phyloP scores from a whole-genome alignment of 148 eudicot species.

The Rhododendron kiyosumense region DNA sequence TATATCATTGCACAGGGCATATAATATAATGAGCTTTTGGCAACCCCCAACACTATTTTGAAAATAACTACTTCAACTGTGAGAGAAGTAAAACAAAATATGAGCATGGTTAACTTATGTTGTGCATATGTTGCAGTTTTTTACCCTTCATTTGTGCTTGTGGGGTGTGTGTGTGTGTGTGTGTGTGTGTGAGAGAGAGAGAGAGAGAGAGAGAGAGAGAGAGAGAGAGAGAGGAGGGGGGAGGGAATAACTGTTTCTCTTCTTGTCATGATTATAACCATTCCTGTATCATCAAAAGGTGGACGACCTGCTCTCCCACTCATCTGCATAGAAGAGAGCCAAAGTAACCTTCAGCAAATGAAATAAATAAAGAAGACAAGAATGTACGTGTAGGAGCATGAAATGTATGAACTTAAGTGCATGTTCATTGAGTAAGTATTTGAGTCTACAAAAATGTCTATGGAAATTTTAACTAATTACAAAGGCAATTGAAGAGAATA shows the following conservation, averaged over 20 bases:
- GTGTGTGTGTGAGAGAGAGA: neutral
- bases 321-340: constrained; percentile 55
- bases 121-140: neutral
- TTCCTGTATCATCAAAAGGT: constrained; percentile 96
- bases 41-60: neutral
- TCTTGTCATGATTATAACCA: constrained; percentile 97
- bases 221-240: neutral
- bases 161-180: neutral
- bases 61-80: neutral
- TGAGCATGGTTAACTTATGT: neutral
- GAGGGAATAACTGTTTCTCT: constrained; percentile 64
- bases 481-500: neutral
- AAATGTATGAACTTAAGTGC: neutral
- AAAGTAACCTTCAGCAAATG: neutral
- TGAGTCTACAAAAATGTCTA: neutral
- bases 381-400: neutral
- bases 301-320: constrained; percentile 99
- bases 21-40: neutral
- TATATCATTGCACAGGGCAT: neutral
- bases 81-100: neutral
- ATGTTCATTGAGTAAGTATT: neutral
- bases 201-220: constrained; percentile 1
- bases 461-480: neutral
- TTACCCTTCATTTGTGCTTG: neutral
- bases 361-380: neutral